Evolutionary conservation across 2,329 filamentous ascomycete species (phyloP).

Genomic region (Trichophyton mentagrophytes): DNA sequence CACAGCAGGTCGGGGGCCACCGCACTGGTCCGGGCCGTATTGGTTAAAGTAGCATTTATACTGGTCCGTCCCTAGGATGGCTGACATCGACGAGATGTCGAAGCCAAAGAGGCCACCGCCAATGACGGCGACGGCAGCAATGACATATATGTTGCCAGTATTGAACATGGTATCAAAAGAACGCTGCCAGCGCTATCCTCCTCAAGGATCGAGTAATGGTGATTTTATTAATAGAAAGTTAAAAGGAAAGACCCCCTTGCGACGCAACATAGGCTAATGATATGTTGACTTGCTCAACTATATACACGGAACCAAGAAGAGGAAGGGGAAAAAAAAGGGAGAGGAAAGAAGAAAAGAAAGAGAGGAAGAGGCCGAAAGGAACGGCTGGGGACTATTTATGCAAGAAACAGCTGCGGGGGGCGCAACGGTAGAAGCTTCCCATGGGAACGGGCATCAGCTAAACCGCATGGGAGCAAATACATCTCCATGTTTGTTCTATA

Average conservation of each 20-base stretch:
- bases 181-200: background rate
- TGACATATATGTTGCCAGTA: constrained; percentile 42
- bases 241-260: background rate
- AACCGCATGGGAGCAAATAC: no score
- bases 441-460: background rate
- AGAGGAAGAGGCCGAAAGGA: background rate
- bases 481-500: background rate
- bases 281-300: background rate
- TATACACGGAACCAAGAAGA: background rate
- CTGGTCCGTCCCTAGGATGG: constrained; percentile 51
- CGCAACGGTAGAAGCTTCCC: background rate
- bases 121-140: constrained; percentile 46
- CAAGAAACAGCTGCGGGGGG: background rate
- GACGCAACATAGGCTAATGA: background rate
- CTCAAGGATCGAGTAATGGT: background rate
- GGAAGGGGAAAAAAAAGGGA: background rate
- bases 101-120: constrained; percentile 65
- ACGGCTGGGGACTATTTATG: background rate
- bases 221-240: background rate
- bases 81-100: constrained; percentile 64
- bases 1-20: constrained; percentile 38
- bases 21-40: constrained; percentile 30
- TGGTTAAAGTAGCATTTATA: constrained; percentile 63
- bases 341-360: background rate
- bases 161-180: background rate